A percentile compares a stretch with the other conserved stretches of the same genome.
Conservation (phyloP, 768 basidiomycete species). For the Collybiopsis luxurians region DNA sequence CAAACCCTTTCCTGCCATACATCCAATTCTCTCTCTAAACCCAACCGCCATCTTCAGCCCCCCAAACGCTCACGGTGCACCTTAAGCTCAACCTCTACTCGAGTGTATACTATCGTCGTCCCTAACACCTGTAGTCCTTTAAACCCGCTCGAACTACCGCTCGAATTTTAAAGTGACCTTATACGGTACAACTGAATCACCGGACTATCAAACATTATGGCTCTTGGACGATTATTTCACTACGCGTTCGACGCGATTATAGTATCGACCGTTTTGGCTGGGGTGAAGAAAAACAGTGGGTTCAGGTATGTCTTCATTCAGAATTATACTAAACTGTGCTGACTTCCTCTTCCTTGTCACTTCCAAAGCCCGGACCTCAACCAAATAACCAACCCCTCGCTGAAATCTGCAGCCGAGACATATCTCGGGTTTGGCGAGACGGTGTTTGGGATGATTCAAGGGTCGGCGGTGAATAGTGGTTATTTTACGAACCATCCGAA, state of each 20-base stretch:
- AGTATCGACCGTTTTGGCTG: constrained; percentile 86
- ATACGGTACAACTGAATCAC: too few relatives aligned
- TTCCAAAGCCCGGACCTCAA: constrained; percentile 59
- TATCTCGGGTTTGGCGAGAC: constrained; percentile 88
- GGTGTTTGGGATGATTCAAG: constrained; percentile 82
- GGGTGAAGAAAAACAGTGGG: constrained; percentile 86
- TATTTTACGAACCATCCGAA: constrained; percentile 61
- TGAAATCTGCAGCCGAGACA: constrained; percentile 72
- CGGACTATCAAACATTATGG: too few relatives aligned
- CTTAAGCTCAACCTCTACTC: too few relatives aligned
- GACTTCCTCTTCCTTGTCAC: constrained; percentile 2
- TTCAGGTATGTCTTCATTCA: constrained; percentile 64
- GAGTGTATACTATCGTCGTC: too few relatives aligned
- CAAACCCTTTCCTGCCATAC: too few relatives aligned
- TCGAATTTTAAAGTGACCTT: too few relatives aligned
- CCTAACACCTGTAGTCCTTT: too few relatives aligned
- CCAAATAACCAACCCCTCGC: constrained; percentile 71
- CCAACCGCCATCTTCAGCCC: too few relatives aligned
- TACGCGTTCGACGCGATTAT: constrained; percentile 83
- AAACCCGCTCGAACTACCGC: too few relatives aligned
- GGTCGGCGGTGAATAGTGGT: constrained; percentile 78
- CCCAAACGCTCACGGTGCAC: too few relatives aligned
- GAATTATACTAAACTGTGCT: not conserved
- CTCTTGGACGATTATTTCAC: constrained; percentile 73
- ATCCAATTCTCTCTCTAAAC: too few relatives aligned